Evolutionary conservation across 2,329 filamentous ascomycete species (phyloP).

Genomic region (Diaporthe sp.): DNA sequence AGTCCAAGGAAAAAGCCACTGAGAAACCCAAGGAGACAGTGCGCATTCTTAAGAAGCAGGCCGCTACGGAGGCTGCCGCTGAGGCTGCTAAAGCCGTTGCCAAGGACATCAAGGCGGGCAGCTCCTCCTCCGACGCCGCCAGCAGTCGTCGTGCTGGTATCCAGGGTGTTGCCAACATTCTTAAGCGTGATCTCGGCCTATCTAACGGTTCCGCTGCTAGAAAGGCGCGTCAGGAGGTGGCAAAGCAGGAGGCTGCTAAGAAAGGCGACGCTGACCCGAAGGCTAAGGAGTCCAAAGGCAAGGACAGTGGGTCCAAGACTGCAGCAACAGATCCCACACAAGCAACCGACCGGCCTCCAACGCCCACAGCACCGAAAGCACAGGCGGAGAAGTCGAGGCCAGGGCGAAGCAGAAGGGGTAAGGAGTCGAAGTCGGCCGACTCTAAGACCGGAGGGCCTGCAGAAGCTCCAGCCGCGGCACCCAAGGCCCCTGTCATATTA

Average conservation of each 20-base stretch:
- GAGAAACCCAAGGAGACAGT: constrained; percentile 71
- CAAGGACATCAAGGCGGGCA: constrained; percentile 51
- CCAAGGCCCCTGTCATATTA: constrained; percentile 52
- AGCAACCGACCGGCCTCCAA: constrained; percentile 38
- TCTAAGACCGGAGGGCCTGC: constrained; percentile 46
- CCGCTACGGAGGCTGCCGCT: constrained; percentile 62
- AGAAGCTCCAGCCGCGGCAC: constrained; percentile 46
- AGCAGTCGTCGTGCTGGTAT: constrained; percentile 74
- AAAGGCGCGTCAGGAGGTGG: constrained; percentile 70
- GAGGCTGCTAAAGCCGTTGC: constrained; percentile 61
- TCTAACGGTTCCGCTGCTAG: constrained; percentile 74
- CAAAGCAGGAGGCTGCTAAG: constrained; percentile 50
- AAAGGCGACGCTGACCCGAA: constrained; percentile 66
- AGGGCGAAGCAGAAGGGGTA: constrained; percentile 44
- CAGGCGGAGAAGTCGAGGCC: constrained; percentile 42
- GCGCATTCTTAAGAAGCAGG: constrained; percentile 74
- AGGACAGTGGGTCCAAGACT: constrained; percentile 38
- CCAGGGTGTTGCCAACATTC: constrained; percentile 73
- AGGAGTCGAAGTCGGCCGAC: constrained; percentile 42
- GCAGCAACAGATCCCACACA: constrained; percentile 42
- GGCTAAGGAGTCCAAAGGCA: constrained; percentile 52
- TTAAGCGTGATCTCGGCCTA: constrained; percentile 76
- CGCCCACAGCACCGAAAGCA: constrained; percentile 50
- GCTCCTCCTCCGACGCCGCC: constrained; percentile 53
- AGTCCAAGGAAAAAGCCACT: constrained; percentile 67